Evolutionary conservation across 108 stramenopile genomes (phyloP), one percentile per base, ranked within the genome.

Genomic region (Nannochloropsis gaditana): DNA sequence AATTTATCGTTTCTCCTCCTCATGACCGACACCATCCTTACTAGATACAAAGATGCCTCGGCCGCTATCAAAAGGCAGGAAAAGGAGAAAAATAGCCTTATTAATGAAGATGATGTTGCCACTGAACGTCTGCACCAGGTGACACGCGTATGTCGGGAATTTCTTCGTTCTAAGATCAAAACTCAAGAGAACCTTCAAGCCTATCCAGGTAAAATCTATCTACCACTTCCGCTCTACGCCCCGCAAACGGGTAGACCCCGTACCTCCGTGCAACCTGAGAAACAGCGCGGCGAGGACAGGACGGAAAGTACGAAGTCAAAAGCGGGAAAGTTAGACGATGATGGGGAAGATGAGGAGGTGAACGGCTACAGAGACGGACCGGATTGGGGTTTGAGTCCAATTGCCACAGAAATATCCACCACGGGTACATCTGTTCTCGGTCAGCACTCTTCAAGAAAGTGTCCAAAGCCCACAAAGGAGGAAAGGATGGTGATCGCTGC

Each of bases 11-110:
- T 87, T 21, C 84, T 87, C 21, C 84, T 87, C 45, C 87, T 84
- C 43, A 87, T 87, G 87, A 83, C 84, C 10, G 84, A 87, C 84
- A 87, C 87, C 21, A 87, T 87, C 45, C 80, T 47, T 42, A 82
- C 84, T n/a, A 80, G 83, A 41, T 87, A 87, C 80, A 45, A 59
- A 5, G 87, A 87, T 42, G 80, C 83, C 1, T 43, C 83, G 21
- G 83, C 83, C 6, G 82, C 86, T 45, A 31, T 59, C 82, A 86
- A 73, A 82, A 79, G 44, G 31, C 31, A 31, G 31, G 59, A 73
- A 6, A 73, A n/a, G 19, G 59, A 73, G 59, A n/a, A 73, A 73
- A n/a, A 2, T 15, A n/a, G 6, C 19, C 2, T 2, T 2, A n/a
- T 6, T 8, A 31, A 31, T 31, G 31, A 31, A 31, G 8, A 73